Conservation (phyloP, 2,329 filamentous ascomycete genomes). For the Huntiella savannae region DNA sequence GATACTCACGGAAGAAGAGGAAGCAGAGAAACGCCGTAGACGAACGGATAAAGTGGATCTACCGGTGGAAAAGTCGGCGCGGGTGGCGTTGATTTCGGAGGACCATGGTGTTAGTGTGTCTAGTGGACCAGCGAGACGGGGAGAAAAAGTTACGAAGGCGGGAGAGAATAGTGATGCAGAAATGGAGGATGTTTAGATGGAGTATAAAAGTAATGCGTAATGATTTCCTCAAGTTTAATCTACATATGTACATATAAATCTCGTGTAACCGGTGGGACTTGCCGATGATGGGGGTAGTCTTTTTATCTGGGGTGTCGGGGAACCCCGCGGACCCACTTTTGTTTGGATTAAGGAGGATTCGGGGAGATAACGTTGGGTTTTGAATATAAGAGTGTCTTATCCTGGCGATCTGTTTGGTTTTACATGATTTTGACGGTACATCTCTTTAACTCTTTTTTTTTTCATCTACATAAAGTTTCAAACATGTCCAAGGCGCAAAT, state of each 20-base stretch:
- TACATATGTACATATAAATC: too few relatives aligned
- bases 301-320: slow-evolving; percentile 2
- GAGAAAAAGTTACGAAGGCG: background rate
- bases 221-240: background rate
- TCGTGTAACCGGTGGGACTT: too few relatives aligned
- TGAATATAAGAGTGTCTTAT: too few relatives aligned
- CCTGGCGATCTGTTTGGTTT: too few relatives aligned
- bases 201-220: slow-evolving; percentile 1
- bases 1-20: slow-evolving; percentile 1
- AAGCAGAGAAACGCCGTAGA: background rate
- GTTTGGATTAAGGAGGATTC: background rate
- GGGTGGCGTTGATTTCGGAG: slow-evolving; percentile 8
- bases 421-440: background rate
- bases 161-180: slow-evolving; percentile 2
- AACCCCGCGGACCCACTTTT: slow-evolving; percentile 10
- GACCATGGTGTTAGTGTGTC: slow-evolving; percentile 10
- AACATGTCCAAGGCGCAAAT: slow-evolving; percentile 39
- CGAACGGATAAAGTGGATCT: slow-evolving; percentile 4
- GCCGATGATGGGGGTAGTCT: background rate
- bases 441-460: background rate
- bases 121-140: background rate
- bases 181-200: slow-evolving; percentile 5
- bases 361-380: background rate
- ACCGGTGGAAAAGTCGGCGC: slow-evolving; percentile 7
- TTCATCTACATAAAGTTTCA: background rate